Evolutionary conservation across 2,329 filamentous ascomycete species (phyloP), one percentile per base, ranked within the genome.

Genomic region (Exophiala spinifera): DNA sequence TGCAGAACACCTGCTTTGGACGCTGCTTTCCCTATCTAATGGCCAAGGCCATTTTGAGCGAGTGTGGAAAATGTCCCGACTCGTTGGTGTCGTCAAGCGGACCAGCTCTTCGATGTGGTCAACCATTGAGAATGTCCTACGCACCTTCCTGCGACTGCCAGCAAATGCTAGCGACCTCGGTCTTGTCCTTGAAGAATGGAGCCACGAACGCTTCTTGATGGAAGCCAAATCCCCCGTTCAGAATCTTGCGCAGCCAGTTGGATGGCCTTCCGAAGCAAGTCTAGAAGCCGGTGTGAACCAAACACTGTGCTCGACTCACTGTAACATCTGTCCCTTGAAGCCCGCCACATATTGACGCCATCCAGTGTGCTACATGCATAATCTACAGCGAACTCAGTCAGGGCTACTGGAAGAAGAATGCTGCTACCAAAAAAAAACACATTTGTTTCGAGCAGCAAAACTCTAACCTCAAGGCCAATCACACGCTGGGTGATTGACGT

Each of bases 1-100:
- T 19, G 54, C 54, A 5, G 49, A 57, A 34, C 54, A 57, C 42
- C 40, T 57, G 14, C 36, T 57, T 11, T 57, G 54, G 54, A 57
- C 54, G 28, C 19, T 57, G 25, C 42, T 57, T 20, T 33, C 49
- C 7, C 21, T 36, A 3, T 53, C 47, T 37, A 31, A 15, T 1
- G 17, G 36, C 7, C 13, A 46, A 20, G 46, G 44, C 17, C 45
- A 57, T 20, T 57, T 49, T 23, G 25, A 50, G 14, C 45, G 49
- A 28, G 31, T 57, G 10, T 53, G 54, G 54, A 53, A 50, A 21
- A 53, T 50, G 49, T 43, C 37, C 21, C 42, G 54, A 25, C 46
- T 57, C 31, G 42, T 53, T 6, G 54, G 40, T 33, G 54, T 57
- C 25, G 23, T 45, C 28, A 57, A 57, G 46, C n/a, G 46, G 14